Evolutionary conservation across 208 protist species (phyloP).

Genomic region (Wallacemonas sp.): DNA sequence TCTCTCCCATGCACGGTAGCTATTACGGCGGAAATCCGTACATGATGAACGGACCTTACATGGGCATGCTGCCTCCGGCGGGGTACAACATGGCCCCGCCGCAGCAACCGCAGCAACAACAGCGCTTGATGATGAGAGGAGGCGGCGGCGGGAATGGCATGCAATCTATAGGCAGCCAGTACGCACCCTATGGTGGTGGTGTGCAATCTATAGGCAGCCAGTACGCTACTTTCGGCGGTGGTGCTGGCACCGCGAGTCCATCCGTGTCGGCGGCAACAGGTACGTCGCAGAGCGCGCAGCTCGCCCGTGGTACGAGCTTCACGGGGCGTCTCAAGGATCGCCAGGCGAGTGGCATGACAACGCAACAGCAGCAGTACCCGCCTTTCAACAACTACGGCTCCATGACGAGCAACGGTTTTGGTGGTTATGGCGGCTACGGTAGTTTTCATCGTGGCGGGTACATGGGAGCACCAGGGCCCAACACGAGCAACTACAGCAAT

Average conservation of each 20-base stretch:
- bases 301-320: constrained; percentile 4
- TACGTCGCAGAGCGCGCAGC: neutral
- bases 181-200: too few species aligned
- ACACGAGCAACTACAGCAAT: constrained; percentile 13
- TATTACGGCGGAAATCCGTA: constrained; percentile 21
- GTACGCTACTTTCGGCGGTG: constrained; percentile 4
- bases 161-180: too few species aligned
- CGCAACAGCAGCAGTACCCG: constrained; percentile 9
- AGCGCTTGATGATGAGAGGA: constrained; percentile 1
- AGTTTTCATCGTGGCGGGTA: constrained; percentile 8
- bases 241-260: neutral
- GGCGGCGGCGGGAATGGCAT: neutral
- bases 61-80: constrained; percentile 9
- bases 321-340: neutral
- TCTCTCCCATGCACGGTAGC: constrained; percentile 23
- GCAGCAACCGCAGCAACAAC: too few species aligned
- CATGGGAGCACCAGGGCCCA: neutral
- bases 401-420: constrained; percentile 8
- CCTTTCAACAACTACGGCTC: constrained; percentile 5
- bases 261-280: constrained; percentile 10
- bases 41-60: constrained; percentile 24
- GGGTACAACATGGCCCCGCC: constrained; percentile 9
- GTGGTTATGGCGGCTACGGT: constrained; percentile 3
- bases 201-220: neutral
- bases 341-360: neutral